Evolutionary conservation across 192 early-diverging fungal genomes (phyloP), one percentile per base, ranked within the genome.

Genomic region (Martensiomyces pterosporus): DNA sequence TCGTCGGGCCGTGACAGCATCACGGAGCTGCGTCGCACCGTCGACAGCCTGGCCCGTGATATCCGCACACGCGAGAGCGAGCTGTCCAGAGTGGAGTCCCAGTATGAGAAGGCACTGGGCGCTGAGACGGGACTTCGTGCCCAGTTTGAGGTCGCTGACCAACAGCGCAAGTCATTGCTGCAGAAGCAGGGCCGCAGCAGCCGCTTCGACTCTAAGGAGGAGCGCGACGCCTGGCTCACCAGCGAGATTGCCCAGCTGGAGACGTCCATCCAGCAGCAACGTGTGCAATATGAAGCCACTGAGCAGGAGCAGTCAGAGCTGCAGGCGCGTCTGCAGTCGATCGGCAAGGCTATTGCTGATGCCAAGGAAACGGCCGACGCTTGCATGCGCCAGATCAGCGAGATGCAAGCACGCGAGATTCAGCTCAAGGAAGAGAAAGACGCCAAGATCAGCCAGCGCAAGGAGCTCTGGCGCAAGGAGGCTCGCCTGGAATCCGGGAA

Each of bases 381-480:
- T 13, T 40, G 55, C n/a, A 46, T 32, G 2, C 44, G 59, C 52
- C 47, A 63, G 36, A 35, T 62, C 5, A 53, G 48, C 49, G 55
- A 57, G 50, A 54, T 63, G 53, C 64, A 66, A 43, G 71, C 59
- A 19, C 63, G 57, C 27, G 71, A 75, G 23, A 24, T 26, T 5
- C 47, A 58, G 46, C 49, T 77, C 5, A 67, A 53, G 46, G 67
- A 70, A 41, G 64, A 67, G 3, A 50, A 49, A n/a, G 76, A 74
- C 16, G 25, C 27, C 14, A 60, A 71, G 25, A 47, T 47, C 46
- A 60, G 56, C 39, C 38, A 57, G 42, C 69, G 76, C 58, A 90
- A 87, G 68, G 85, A 87, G 44, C 45, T 87, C 7, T 98, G 96
- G 96, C 82, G 92, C 50, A 86, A 91, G 49, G 93, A 95, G 52